Base-by-base conservation (phyloP, 2,329 filamentous ascomycete species). In the Thermothelomyces thermophilus region DNA sequence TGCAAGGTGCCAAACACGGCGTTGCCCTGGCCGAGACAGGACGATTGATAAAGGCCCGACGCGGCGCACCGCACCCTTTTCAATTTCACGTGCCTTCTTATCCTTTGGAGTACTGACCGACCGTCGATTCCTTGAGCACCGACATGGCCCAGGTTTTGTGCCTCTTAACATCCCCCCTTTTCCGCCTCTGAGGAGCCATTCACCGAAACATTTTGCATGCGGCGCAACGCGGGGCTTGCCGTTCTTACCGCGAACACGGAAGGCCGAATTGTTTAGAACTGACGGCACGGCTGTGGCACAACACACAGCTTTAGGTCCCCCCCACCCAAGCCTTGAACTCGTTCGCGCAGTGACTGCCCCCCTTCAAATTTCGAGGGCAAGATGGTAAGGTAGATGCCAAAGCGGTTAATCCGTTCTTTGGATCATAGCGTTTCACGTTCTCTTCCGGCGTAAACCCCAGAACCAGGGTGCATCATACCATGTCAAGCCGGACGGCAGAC, bases 1-100 rank as follows among this genome's bases (percentile, higher is more conserved):
- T 44, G 47, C 47, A 43, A 16, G 17, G 5, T 46, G 36, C 46
- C 44, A 34, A 52, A 51, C 33, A 41, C 51, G 43, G 46, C 37
- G 40, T 39, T 19, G 33, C 17, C 33, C 35, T 24, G 30, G 47
- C 52, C 41, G 47, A 52, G 52, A 52, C 35, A 17, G 39, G 46
- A 42, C 48, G 19, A 41, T 28, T 31, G 36, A 47, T 42, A 47
- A 50, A 46, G 37, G 39, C 39, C 37, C 41, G 37, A 24, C 42
- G 16, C 46, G 11, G 16, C 45, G 36, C 41, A 26, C 24, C 33
- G 14, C 37, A 17, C 37, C 14, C 33, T 26, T 49, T 51, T 28
- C 41, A 19, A 19, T 30, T 48, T 48, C 50, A 49, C 47, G 44
- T 53, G 50, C 37, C 20, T 26, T 41, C 33, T 16, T 26, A 33